Evolutionary conservation across 768 basidiomycete species (phyloP).

Genomic region (Kwoniella botswanensis): DNA sequence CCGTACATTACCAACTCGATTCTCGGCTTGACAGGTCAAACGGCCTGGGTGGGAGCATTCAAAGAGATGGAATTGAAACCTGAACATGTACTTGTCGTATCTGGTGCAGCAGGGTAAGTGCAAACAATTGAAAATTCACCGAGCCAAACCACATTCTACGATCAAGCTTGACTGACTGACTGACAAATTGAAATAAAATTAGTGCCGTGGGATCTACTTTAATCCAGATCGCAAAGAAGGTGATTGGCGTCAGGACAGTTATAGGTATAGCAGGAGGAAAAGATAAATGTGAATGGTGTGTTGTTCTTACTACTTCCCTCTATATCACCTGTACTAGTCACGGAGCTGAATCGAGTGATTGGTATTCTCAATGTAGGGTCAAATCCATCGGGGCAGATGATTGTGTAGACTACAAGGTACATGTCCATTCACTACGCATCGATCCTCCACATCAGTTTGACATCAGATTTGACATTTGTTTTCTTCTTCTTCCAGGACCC

Average conservation of each 20-base stretch:
- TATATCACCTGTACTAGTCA: too few relatives aligned
- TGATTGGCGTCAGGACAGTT: conserved; percentile 51
- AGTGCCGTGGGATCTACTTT: conserved; percentile 35
- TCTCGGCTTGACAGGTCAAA: conserved; percentile 44
- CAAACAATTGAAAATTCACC: neutral
- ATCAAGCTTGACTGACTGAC: too few relatives aligned
- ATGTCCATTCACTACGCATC: neutral
- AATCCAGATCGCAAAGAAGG: conserved; percentile 53
- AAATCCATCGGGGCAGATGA: conserved; percentile 55
- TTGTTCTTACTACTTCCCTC: neutral
- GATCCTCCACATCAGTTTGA: too few relatives aligned
- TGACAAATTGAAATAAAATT: conserved; percentile 4
- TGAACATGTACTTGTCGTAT: conserved; percentile 47
- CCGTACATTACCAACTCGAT: conserved; percentile 23
- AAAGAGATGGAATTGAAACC: conserved; percentile 42
- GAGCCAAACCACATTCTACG: too few relatives aligned
- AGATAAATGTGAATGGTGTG: conserved; percentile 53
- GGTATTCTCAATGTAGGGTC: conserved; percentile 28
- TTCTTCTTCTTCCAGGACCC: conserved; percentile 11
- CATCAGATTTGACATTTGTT: too few relatives aligned
- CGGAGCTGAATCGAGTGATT: too few relatives aligned
- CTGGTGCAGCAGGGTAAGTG: conserved; percentile 54
- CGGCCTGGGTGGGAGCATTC: conserved; percentile 47
- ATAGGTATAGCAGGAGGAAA: conserved; percentile 55
- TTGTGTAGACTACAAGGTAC: conserved; percentile 56